Evolutionary conservation across 2,329 filamentous ascomycete species (phyloP).

Genomic region (Cladorrhinum sp.): DNA sequence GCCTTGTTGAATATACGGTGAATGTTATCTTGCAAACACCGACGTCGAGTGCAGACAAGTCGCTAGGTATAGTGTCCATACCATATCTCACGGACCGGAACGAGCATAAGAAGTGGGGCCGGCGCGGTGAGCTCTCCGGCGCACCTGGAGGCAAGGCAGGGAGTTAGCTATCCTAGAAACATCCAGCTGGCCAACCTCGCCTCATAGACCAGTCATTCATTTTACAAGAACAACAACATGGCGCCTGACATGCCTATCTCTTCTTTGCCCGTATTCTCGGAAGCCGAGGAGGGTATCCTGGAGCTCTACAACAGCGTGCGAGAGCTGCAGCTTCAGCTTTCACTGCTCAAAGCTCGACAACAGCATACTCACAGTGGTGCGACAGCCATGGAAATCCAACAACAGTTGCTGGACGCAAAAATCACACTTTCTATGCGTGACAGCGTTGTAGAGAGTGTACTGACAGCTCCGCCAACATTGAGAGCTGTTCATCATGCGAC

Average conservation of each 20-base stretch:
- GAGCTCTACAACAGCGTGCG: constrained; percentile 69
- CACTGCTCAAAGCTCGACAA: constrained; percentile 57
- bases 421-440: constrained; percentile 67
- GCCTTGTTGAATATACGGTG: too few relatives aligned
- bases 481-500: constrained; percentile 71
- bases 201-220: neutral
- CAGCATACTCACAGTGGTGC: constrained; percentile 39
- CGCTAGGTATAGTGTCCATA: too few relatives aligned
- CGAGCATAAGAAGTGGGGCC: neutral
- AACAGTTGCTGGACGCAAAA: constrained; percentile 66
- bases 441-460: constrained; percentile 63
- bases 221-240: constrained; percentile 14
- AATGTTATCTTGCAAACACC: too few relatives aligned
- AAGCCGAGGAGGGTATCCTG: constrained; percentile 63
- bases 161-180: neutral
- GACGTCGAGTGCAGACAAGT: too few relatives aligned
- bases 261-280: constrained; percentile 53
- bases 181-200: neutral
- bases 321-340: constrained; percentile 69
- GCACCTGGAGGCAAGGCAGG: neutral
- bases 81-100: neutral
- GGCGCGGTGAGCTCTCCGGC: neutral
- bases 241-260: constrained; percentile 16
- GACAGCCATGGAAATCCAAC: constrained; percentile 57
- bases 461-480: constrained; percentile 71